Evolutionary conservation across 192 early-diverging fungal species (phyloP).

Genomic region (Kickxella alabastrina): DNA sequence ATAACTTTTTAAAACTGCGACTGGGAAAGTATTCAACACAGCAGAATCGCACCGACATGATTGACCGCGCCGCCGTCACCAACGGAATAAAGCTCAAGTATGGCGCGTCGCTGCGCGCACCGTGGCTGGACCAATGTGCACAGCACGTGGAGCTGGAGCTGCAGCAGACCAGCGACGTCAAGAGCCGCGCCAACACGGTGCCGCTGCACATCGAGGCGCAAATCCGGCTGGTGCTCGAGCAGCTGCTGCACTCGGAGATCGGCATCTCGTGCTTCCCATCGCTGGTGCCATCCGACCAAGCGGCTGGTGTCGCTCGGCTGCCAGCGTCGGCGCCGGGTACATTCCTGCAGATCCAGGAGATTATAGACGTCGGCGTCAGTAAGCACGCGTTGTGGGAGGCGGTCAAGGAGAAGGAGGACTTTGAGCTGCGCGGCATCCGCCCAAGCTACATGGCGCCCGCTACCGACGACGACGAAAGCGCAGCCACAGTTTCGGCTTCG

Average conservation of each 20-base stretch:
- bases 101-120: slow-evolving; percentile 13
- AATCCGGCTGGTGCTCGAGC: slow-evolving; percentile 35
- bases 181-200: background rate
- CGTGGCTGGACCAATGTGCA: slow-evolving; percentile 42
- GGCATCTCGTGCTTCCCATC: slow-evolving; percentile 30
- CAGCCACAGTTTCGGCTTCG: slow-evolving; percentile 10
- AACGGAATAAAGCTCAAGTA: slow-evolving; percentile 19
- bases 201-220: slow-evolving; percentile 25
- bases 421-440: slow-evolving; percentile 40
- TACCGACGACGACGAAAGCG: slow-evolving; percentile 8
- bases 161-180: background rate
- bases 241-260: slow-evolving; percentile 44
- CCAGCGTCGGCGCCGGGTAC: slow-evolving; percentile 13
- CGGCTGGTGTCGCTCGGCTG: slow-evolving; percentile 4
- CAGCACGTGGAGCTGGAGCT: slow-evolving; percentile 29
- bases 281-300: slow-evolving; percentile 1
- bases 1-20: too few relatives aligned
- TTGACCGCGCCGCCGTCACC: slow-evolving; percentile 24
- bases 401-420: slow-evolving; percentile 43
- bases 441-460: slow-evolving; percentile 36
- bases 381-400: slow-evolving; percentile 48
- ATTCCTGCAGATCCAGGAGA: slow-evolving; percentile 40
- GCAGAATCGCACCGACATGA: too few relatives aligned
- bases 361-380: slow-evolving; percentile 44
- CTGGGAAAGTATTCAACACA: too few relatives aligned